Evolutionary conservation across 495 filamentous ascomycete species (phyloP), one percentile per base, ranked within the genome.

Genomic region (Aspergillus coremiiformis): DNA sequence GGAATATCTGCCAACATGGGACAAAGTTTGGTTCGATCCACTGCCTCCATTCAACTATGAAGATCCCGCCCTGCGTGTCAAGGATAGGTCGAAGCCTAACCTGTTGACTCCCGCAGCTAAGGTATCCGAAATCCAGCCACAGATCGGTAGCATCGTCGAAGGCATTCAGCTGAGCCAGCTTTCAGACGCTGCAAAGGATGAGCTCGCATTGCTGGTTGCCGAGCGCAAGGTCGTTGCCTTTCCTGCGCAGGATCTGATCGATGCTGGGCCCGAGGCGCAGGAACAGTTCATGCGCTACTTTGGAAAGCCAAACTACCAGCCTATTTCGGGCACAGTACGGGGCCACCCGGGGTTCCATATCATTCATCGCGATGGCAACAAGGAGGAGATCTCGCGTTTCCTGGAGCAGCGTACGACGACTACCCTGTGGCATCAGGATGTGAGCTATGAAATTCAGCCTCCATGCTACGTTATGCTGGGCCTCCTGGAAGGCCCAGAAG

Each of bases 181-280:
- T 26, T 82, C 76, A 9, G 79, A 86, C 54, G 73, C 75, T 1
- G 84, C 84, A 53, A 90, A 88, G 63, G 84, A 90, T 58, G 87
- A 92, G 52, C 80, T 92, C 12, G 87, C 87, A 5, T 75, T 87
- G 6, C 73, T 92, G 15, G 80, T 90, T 51, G 76, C 87, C 20
- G 82, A 81, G 64, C 78, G 86, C 52, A 86, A 86, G 30, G 85
- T 90, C n/a, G 82, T 91, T 20, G 80, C 87, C 43, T 90, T 91
- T 70, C 81, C 85, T 32, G 74, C 81, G 32, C 87, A 91, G 64
- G 73, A 82, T 54, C 77, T 86, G 56, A 80, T 87, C 30, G 82
- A 85, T 51, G 85, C 85, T 39, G 77, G 78, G 14, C 77, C 78
- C 26, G 80, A 82, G 24, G 78, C 72, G 30, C 86, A 89, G 58